phyloP scores from a whole-genome alignment of 805 yeast species.

The Lipomyces yamadae region DNA sequence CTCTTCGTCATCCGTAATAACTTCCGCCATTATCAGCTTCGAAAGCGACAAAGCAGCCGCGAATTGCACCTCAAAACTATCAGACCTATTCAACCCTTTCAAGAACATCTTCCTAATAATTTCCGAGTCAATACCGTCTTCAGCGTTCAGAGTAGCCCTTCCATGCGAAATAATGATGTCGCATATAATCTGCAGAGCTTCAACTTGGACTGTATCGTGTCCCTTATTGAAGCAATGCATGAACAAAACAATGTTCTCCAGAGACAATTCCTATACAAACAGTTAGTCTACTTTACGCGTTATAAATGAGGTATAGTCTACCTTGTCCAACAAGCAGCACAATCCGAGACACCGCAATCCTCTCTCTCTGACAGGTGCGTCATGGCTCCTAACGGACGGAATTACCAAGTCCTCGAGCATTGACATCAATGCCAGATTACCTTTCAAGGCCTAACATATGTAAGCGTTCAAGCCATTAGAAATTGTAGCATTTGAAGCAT shows the following conservation, averaged over 20 bases:
- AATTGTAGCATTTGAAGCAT: not conserved
- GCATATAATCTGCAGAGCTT: conserved; percentile 70
- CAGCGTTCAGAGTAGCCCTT: conserved; percentile 60
- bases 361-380: conserved; percentile 58
- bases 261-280: conserved; percentile 57
- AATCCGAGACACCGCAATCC: conserved; percentile 81
- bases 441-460: conserved; percentile 58
- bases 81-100: conserved; percentile 43
- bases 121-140: conserved; percentile 20
- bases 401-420: conserved; percentile 75
- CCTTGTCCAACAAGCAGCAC: conserved; percentile 68
- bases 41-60: conserved; percentile 85
- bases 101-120: conserved; percentile 45
- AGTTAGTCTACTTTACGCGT: not conserved
- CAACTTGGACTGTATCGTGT: conserved; percentile 62
- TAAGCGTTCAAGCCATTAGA: not conserved
- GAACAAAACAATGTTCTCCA: conserved; percentile 64
- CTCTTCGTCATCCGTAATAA: conserved; percentile 65
- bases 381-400: conserved; percentile 72
- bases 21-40: conserved; percentile 77
- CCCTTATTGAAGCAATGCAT: conserved; percentile 73
- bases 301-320: not conserved
- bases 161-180: conserved; percentile 85
- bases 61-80: conserved; percentile 68
- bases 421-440: conserved; percentile 68